These are phyloP conservation scores for Metschnikowia colocasiae DNA, from an alignment of 805 yeast species.

Conservation along the genomic window DNA sequence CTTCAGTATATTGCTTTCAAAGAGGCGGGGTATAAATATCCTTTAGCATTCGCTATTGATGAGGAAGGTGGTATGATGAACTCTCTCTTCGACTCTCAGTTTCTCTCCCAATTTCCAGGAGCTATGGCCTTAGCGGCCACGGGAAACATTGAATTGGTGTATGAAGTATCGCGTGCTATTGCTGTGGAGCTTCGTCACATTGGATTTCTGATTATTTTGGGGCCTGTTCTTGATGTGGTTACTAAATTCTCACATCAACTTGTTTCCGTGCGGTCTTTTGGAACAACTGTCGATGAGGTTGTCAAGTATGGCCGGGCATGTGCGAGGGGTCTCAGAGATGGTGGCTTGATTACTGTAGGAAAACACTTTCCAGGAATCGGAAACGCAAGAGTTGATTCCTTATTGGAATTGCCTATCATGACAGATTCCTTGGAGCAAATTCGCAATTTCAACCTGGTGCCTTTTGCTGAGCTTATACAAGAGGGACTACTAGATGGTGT, in stretches of 20 bases:
- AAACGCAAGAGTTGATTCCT: conserved; percentile 54
- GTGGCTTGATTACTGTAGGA: conserved; percentile 53
- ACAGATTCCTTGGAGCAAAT: conserved; percentile 53
- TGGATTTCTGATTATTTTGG: conserved; percentile 54
- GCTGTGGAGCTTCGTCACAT: conserved; percentile 51
- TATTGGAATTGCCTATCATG: conserved; percentile 57
- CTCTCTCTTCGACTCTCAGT: conserved; percentile 49
- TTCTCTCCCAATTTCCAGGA: conserved; percentile 57
- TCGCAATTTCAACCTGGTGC: conserved; percentile 46
- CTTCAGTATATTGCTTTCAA: conserved; percentile 51
- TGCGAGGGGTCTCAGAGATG: conserved; percentile 50
- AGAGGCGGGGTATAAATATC: conserved; percentile 47
- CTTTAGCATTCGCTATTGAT: conserved; percentile 55
- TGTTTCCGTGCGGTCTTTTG: conserved; percentile 59
- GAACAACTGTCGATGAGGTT: conserved; percentile 57
- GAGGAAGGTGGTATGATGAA: conserved; percentile 65
- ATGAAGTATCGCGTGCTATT: conserved; percentile 50
- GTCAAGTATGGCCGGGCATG: conserved; percentile 50
- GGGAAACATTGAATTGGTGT: conserved; percentile 45
- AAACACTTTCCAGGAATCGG: conserved; percentile 70
- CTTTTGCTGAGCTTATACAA: conserved; percentile 47
- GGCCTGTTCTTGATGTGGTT: conserved; percentile 62
- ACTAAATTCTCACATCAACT: conserved; percentile 53
- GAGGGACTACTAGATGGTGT: conserved; percentile 49
- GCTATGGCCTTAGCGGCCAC: conserved; percentile 64